Conservation (phyloP, 1,139 yeast genomes). For the Yamadazyma epiphylla region DNA sequence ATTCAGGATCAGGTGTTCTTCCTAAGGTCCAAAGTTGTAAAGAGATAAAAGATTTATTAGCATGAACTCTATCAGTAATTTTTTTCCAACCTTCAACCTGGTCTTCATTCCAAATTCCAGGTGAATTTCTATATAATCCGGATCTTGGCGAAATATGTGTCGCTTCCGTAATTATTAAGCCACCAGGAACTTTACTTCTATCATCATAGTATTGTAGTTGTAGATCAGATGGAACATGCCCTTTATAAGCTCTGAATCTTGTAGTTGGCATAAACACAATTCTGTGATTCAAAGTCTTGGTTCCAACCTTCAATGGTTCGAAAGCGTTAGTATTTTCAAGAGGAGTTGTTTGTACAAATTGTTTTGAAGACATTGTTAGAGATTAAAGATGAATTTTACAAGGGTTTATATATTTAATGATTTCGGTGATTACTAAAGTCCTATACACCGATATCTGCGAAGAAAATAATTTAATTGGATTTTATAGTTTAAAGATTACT, state of each 20-base stretch:
- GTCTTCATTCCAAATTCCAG: slow-evolving; percentile 50
- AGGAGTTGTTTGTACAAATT: too few species aligned
- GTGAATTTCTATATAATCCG: slow-evolving; percentile 41
- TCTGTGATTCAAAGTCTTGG: slow-evolving; percentile 31
- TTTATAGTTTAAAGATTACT: too few species aligned
- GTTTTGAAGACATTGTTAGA: too few species aligned
- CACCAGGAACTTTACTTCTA: slow-evolving; percentile 44
- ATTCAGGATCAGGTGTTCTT: slow-evolving; percentile 43
- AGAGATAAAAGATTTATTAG: slow-evolving; percentile 46
- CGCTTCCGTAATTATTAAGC: slow-evolving; percentile 45
- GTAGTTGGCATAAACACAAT: slow-evolving; percentile 53
- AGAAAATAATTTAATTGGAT: too few species aligned
- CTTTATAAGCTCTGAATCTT: slow-evolving; percentile 39
- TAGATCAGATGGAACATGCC: slow-evolving; percentile 43
- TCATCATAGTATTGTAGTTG: slow-evolving; percentile 48
- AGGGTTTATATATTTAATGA: too few species aligned
- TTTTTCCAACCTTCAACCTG: slow-evolving; percentile 48
- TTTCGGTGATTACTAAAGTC: too few species aligned
- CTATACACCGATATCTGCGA: too few species aligned
- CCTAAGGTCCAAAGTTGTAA: slow-evolving; percentile 64
- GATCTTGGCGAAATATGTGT: slow-evolving; percentile 21
- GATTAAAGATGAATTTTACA: too few species aligned
- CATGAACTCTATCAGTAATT: slow-evolving; percentile 48
- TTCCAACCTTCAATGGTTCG: slow-evolving; percentile 46
- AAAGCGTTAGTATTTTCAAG: slow-evolving; percentile 17